Base-by-base conservation (phyloP, 2,329 filamentous ascomycete species). In the Emergomyces pasteurianus region DNA sequence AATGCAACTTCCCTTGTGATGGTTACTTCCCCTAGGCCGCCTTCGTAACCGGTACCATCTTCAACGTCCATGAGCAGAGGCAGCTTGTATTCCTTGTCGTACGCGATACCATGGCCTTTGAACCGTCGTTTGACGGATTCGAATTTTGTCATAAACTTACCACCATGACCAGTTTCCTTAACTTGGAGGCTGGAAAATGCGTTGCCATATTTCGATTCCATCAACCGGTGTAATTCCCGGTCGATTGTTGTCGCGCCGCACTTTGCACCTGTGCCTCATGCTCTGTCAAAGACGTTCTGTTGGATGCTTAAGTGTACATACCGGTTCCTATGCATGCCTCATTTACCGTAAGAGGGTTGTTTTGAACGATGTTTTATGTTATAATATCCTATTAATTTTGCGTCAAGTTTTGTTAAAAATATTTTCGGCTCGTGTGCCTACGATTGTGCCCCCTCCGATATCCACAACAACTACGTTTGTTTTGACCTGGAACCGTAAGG, bases 221-320 rank as follows among this genome's bases (percentile, higher is more conserved):
- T 66, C 38, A 65, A 64, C 8, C 62, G 47, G 46, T 69, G 65
- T 23, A 73, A 65, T 10, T 65, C 60, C 0, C 68, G 61, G 53
- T 73, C 71, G 34, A 73, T 68, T 16, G 60, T 63, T 1, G 70
- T 73, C 2, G 62, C 64, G 1, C 70, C 70, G 43, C 63, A 65
- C 58, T 69, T 72, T 23, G 61, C 67, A n/a, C 67, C 65, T 65
- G 31, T 58, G 36, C 18, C 4, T 50, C 2, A 8, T 40, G 7
- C 34, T 40, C 46, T 56, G 53, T 59, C 18, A 61, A 36, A n/a
- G 34, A 1, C 43, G 9, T 6, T 1, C 7, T 3, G 9, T 14
- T 2, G 9, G 14, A 54, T 38, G 12, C 5, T 31, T 6, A 12
- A 40, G 26, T 36, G 18, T 28, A 54, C 62, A 36, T 42, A 64